Conservation (phyloP, 2,329 filamentous ascomycete genomes). For the Chrysoporthe cubensis region DNA sequence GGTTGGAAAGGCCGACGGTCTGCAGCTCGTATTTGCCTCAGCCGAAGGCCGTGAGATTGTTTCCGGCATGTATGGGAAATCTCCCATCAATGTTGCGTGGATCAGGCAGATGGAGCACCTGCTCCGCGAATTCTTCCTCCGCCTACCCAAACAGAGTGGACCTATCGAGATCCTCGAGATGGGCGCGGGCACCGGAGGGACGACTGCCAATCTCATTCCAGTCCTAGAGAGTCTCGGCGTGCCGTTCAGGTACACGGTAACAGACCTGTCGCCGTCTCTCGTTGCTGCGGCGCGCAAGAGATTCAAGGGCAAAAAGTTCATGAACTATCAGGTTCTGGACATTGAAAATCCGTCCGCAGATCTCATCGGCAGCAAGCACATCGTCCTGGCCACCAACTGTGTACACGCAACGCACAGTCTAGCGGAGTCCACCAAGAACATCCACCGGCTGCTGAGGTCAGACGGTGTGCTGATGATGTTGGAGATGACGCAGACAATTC, state of each 20-base stretch:
- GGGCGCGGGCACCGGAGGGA: slow-evolving; percentile 41
- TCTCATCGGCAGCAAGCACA: slow-evolving; percentile 34
- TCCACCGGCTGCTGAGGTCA: slow-evolving; percentile 35
- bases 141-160: background rate
- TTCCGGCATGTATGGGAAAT: slow-evolving; percentile 8
- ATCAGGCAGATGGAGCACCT: background rate
- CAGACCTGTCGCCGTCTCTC: slow-evolving; percentile 41
- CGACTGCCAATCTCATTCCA: slow-evolving; percentile 36
- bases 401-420: slow-evolving; percentile 41
- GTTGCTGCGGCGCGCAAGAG: slow-evolving; percentile 36
- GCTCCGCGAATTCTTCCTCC: background rate
- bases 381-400: slow-evolving; percentile 39
- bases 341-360: slow-evolving; percentile 36
- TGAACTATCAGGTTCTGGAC: slow-evolving; percentile 37
- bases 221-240: slow-evolving; percentile 35
- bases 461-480: slow-evolving; percentile 41
- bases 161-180: slow-evolving; percentile 40
- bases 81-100: background rate
- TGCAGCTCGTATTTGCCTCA: slow-evolving; percentile 30
- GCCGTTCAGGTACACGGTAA: slow-evolving; percentile 44
- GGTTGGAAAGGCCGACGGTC: slow-evolving; percentile 24
- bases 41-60: slow-evolving; percentile 15
- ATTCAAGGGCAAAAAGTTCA: slow-evolving; percentile 33
- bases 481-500: slow-evolving; percentile 39
- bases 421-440: slow-evolving; percentile 30